Conservation (phyloP, 768 basidiomycete species). For the Dentipellis fragilis region DNA sequence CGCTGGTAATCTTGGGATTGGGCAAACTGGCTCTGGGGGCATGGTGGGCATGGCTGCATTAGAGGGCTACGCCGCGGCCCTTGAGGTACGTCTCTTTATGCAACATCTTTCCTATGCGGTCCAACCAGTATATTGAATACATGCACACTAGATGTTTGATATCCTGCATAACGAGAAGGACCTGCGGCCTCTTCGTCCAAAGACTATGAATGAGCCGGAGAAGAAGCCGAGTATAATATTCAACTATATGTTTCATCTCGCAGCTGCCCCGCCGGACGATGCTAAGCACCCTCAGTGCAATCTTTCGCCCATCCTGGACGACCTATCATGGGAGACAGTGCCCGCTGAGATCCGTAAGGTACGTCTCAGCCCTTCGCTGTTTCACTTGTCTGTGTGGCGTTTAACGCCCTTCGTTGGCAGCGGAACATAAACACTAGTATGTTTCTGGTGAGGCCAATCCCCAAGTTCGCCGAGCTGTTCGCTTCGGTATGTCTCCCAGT, state of each 20-base stretch:
- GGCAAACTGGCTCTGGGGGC: slow-evolving; percentile 10
- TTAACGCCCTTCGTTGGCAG: slow-evolving; percentile 3
- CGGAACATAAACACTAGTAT: slow-evolving; percentile 11
- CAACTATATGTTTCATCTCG: slow-evolving; percentile 12
- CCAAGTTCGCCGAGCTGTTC: slow-evolving; percentile 9
- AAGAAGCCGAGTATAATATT: slow-evolving; percentile 3
- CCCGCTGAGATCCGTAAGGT: slow-evolving; percentile 11
- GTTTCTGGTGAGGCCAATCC: slow-evolving; percentile 8
- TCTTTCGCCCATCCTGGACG: slow-evolving; percentile 6
- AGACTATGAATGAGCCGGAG: slow-evolving; percentile 3
- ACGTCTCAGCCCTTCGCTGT: background rate
- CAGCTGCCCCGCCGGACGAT: slow-evolving; percentile 12
- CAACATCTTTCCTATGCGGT: no score
- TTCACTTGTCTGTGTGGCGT: no score
- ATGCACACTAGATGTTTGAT: slow-evolving; percentile 16
- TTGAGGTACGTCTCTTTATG: slow-evolving; percentile 6
- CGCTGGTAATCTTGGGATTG: slow-evolving; percentile 10
- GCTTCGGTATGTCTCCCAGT: slow-evolving; percentile 7
- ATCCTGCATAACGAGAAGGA: slow-evolving; percentile 4
- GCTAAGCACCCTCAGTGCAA: slow-evolving; percentile 9
- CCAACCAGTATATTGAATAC: background rate
- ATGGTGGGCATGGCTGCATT: slow-evolving; percentile 12
- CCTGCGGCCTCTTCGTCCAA: slow-evolving; percentile 7
- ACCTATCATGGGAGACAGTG: slow-evolving; percentile 9
- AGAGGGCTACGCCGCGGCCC: slow-evolving; percentile 12